Base-by-base conservation (phyloP, 208 protist species). In the Leishmania lainsoni region DNA sequence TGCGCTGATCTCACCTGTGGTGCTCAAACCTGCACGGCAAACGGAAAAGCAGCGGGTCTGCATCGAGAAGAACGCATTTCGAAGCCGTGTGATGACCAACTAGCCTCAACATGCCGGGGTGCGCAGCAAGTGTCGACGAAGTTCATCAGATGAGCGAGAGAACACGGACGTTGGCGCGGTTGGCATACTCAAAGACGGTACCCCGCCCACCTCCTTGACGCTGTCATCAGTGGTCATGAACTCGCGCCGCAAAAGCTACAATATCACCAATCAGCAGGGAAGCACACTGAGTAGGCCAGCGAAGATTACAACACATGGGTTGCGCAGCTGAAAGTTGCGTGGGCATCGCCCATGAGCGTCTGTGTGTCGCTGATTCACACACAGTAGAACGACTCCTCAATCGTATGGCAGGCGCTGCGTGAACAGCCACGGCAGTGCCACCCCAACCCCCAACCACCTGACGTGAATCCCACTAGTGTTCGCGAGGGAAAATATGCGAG, bases 401-500 rank as follows among this genome's bases (percentile, higher is more conserved):
- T 39, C 0, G 29, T 49, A 69, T 68, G 80, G 29, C 72, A 81
- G 4, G 12, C 12, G 49, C 61, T n/a, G 39, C 20, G 42, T 8
- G 39, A 16, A 29, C 49, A 81, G 72, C 35, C 56, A 10, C 78
- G 75, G 76, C 93, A 97, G 51, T 82, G 81, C 29, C 85, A 83
- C 6, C 86, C 87, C 35, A 92, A 80, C 8, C 75, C 48, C 8
- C 75, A n/a, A n/a, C n/a, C 42, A 75, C 97, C 95, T 12, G 93
- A 95, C 3, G 97, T 79, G 22, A 81, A 29, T 6, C 96, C 96
- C 2, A 87, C 79, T 22, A 98, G 49, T 17, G 91, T 93, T 32
- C 95, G 95, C 0, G 96, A 98, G 4, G 95, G 96, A 79, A 98
- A 96, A 83, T 98, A 94, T 29, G 95, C 96, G 1, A 97, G 82